Percentiles rank a stretch among this genome's conserved stretches.
Conservation (phyloP, 768 basidiomycete genomes). For the Cyathus striatus region DNA sequence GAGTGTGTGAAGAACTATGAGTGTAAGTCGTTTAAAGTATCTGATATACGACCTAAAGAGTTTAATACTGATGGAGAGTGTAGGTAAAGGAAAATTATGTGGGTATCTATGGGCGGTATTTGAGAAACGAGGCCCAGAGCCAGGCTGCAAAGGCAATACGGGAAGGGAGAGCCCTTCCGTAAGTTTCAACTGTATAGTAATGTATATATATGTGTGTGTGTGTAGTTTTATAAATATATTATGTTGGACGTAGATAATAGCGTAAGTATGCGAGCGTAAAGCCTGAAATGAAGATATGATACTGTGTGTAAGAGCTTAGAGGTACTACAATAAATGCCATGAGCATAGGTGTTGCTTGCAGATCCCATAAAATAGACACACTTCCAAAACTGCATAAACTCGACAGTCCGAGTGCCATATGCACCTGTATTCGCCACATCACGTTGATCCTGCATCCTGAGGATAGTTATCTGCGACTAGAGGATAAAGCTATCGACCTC, state of each 20-base stretch:
- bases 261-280: neutral
- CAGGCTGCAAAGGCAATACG: constrained; percentile 48
- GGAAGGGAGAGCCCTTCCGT: constrained; percentile 37
- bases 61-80: too few relatives aligned
- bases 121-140: constrained; percentile 52
- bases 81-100: too few relatives aligned
- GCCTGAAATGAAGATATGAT: neutral
- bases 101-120: constrained; percentile 52
- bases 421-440: neutral
- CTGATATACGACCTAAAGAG: too few relatives aligned
- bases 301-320: neutral
- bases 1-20: too few relatives aligned
- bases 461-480: neutral
- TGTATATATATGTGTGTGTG: neutral
- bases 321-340: neutral
- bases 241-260: neutral
- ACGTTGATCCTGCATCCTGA: neutral
- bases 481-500: neutral
- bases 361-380: too few relatives aligned
- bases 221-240: neutral
- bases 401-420: too few relatives aligned
- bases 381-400: too few relatives aligned
- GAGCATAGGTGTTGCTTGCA: neutral
- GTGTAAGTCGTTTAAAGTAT: too few relatives aligned
- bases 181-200: constrained; percentile 2